A percentile compares a stretch with the other conserved stretches of the same genome.
Conservation (phyloP, 73 alveolate species). For the Symbiodinium pilosum region DNA sequence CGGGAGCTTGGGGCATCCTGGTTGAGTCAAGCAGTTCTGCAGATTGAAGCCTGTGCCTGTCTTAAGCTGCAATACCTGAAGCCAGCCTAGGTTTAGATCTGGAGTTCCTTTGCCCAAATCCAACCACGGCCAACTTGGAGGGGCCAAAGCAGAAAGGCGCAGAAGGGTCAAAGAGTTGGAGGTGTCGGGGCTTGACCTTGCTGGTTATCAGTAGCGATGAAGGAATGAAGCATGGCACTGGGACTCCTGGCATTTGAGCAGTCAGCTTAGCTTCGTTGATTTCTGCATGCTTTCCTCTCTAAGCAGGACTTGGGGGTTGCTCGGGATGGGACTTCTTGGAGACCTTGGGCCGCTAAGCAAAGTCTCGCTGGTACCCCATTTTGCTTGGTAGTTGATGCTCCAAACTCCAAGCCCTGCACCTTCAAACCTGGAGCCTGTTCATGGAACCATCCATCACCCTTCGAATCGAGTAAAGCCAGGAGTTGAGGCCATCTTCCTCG, state of each 20-base stretch:
- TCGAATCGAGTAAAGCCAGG: not conserved
- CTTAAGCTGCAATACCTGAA: not conserved
- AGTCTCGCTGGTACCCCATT: no score
- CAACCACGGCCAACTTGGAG: not conserved
- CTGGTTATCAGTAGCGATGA: no score
- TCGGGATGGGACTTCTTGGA: no score
- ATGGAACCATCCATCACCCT: not conserved
- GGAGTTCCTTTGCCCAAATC: conserved; percentile 6
- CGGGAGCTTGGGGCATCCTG: not conserved
- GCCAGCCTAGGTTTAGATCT: not conserved
- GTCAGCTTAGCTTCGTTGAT: no score
- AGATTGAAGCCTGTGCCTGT: not conserved
- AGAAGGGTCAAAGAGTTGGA: not conserved
- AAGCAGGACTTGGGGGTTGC: no score
- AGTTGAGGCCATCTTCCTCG: not conserved
- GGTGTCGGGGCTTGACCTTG: no score
- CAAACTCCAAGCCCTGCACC: no score
- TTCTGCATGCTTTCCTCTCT: no score
- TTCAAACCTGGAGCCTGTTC: not conserved
- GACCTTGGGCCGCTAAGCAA: no score
- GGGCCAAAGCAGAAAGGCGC: conserved; percentile 18
- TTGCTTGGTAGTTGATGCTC: no score
- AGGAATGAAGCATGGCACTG: no score
- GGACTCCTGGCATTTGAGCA: no score
- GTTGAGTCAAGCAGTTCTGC: not conserved